Conservation (phyloP, 2,329 filamentous ascomycete genomes). For the Claviceps maximensis region DNA sequence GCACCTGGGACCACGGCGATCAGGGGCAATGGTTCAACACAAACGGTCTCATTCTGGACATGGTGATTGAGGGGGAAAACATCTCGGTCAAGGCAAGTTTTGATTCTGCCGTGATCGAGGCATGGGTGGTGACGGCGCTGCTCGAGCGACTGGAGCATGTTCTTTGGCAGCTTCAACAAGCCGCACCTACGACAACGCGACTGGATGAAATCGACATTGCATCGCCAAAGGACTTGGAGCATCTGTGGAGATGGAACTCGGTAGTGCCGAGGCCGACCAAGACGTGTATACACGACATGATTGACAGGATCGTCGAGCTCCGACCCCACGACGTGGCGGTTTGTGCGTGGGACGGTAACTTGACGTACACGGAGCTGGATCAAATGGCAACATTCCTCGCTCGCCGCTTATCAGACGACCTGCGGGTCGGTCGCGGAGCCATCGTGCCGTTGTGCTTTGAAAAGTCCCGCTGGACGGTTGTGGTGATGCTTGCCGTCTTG, state of each 20-base stretch:
- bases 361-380: conserved; percentile 33
- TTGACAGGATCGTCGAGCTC: conserved; percentile 23
- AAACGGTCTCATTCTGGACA: not conserved
- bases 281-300: conserved; percentile 33
- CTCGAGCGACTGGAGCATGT: not conserved
- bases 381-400: conserved; percentile 28
- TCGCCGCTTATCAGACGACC: conserved; percentile 16
- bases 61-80: not conserved
- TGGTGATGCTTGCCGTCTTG: conserved; percentile 33
- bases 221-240: conserved; percentile 21
- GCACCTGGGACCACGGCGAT: not conserved
- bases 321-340: conserved; percentile 29
- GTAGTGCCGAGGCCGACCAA: conserved; percentile 26
- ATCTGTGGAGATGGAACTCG: conserved; percentile 34
- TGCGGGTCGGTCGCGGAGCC: conserved; percentile 18
- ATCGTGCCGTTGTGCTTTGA: conserved; percentile 38
- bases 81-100: not conserved
- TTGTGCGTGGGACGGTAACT: conserved; percentile 35
- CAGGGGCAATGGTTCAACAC: not conserved
- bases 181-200: not conserved
- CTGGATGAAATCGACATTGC: not conserved
- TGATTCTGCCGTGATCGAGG: not conserved
- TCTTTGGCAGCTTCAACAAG: not conserved
- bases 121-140: not conserved
- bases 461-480: conserved; percentile 32